Evolutionary conservation across 371 early-diverging fungal species (phyloP), one percentile per base, ranked within the genome.

Genomic region (Actinomucor elegans): DNA sequence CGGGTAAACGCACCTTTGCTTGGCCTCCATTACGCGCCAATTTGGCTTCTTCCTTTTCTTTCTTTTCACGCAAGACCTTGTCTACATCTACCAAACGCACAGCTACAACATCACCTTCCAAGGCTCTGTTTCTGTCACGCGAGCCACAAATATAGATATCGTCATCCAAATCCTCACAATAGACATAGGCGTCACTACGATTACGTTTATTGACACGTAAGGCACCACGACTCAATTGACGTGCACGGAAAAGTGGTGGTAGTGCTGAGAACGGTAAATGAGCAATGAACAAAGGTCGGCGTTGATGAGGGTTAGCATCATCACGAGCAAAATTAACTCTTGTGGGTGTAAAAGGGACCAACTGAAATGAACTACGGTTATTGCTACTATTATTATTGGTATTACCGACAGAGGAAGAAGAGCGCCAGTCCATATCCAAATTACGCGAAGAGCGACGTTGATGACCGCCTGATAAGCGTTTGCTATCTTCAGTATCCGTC

Each of bases 81-180:
- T 80, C 80, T 0, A 84, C 86, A 48, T 83, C 81, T n/a, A 96
- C 77, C 24, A 94, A 57, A 55, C 80, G 74, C 8, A 96, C 77
- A 15, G 87, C 89, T n/a, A 96, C 96, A 5, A 85, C 70, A 59
- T 96, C 96, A 4, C 93, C 93, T 44, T 92, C 90, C 18, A 94
- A 61, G 1, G 95, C 94, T 26, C 96, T 86, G 72, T 96, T 96
- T 40, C 93, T 86, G 40, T 81, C 78, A 33, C 74, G 69, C 29
- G 85, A 83, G 24, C 93, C 93, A 41, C 83, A 88, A 8, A 94
- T 86, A 64, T 86, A 90, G 14, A 92, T 84, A 67, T 91, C 90
- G 7, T 75, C 67, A 51, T 79, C 83, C 45, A 80, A 57, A 24
- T 81, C 80, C 11, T 86, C 87, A 20, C 84, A 80, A 5, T 89